phyloP scores from a whole-genome alignment of 441 rosid species.

The Populus trichocarpa region DNA sequence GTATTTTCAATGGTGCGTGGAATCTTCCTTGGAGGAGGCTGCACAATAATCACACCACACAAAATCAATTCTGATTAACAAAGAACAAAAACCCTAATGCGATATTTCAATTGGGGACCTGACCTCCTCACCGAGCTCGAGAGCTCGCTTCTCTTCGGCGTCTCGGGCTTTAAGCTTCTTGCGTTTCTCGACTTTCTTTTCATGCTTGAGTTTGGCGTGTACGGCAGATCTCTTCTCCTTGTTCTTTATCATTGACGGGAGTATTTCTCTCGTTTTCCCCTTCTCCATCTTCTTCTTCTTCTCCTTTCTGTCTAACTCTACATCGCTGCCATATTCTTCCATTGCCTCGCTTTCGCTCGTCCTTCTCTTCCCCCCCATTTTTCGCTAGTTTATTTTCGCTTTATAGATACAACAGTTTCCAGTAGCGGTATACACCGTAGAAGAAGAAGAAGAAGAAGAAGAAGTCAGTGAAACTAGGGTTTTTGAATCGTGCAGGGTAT shows the following conservation, averaged over 20 bases:
- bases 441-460: neutral
- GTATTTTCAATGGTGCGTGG: constrained; percentile 91
- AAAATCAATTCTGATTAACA: neutral
- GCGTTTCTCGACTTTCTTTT: constrained; percentile 79
- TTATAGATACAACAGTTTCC: neutral
- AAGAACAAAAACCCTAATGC: neutral
- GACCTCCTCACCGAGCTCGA: constrained; percentile 94
- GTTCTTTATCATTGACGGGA: constrained; percentile 86
- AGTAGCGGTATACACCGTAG: neutral
- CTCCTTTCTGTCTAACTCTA: neutral
- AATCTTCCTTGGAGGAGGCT: constrained; percentile 68
- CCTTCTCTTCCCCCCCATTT: constrained; percentile 41
- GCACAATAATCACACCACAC: constrained; percentile 9
- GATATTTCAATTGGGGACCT: neutral
- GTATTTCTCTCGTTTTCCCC: constrained; percentile 42
- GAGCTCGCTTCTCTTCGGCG: constrained; percentile 68
- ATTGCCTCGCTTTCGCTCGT: constrained; percentile 14
- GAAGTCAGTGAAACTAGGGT: neutral
- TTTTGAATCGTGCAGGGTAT: neutral
- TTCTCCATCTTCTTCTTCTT: constrained; percentile 18
- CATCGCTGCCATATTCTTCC: constrained; percentile 9
- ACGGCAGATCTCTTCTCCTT: constrained; percentile 80
- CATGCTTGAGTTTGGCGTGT: constrained; percentile 70
- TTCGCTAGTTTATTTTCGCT: neutral
- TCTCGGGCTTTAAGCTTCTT: constrained; percentile 76